Evolutionary conservation across 164 flowering plant genomes (phyloP).

Genomic region (Annona cherimola): DNA sequence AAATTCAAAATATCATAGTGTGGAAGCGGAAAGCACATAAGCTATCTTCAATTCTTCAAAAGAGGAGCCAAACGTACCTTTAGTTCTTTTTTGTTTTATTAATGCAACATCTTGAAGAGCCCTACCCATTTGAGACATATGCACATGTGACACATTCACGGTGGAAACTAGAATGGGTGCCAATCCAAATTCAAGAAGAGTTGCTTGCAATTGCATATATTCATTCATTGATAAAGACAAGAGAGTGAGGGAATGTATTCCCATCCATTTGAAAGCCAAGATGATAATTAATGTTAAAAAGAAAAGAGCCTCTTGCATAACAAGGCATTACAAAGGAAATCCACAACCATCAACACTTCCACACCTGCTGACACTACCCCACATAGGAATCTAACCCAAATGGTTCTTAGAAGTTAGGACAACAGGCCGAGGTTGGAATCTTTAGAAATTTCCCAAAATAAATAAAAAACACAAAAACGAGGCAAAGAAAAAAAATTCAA

Average conservation of each 20-base stretch:
- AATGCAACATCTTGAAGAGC: too few relatives aligned
- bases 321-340: neutral
- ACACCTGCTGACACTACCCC: conserved; percentile 1
- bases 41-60: too few relatives aligned
- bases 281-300: neutral
- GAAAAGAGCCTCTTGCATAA: neutral
- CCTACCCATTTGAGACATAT: neutral
- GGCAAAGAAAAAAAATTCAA: neutral
- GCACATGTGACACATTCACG: neutral
- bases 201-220: too few relatives aligned
- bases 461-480: neutral
- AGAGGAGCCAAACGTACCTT: too few relatives aligned
- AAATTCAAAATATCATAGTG: too few relatives aligned
- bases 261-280: neutral
- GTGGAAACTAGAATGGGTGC: too few relatives aligned
- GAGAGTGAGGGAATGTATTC: neutral
- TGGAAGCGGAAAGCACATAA: too few relatives aligned
- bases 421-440: conserved; percentile 19
- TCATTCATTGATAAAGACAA: neutral
- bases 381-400: conserved; percentile 1
- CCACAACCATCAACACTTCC: conserved; percentile 12
- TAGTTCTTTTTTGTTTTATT: too few relatives aligned
- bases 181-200: too few relatives aligned
- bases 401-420: conserved; percentile 4
- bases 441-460: conserved; percentile 5